Evolutionary conservation across 2,329 filamentous ascomycete species (phyloP), one percentile per base, ranked within the genome.

Genomic region (Pyrenophora tritici-repentis): DNA sequence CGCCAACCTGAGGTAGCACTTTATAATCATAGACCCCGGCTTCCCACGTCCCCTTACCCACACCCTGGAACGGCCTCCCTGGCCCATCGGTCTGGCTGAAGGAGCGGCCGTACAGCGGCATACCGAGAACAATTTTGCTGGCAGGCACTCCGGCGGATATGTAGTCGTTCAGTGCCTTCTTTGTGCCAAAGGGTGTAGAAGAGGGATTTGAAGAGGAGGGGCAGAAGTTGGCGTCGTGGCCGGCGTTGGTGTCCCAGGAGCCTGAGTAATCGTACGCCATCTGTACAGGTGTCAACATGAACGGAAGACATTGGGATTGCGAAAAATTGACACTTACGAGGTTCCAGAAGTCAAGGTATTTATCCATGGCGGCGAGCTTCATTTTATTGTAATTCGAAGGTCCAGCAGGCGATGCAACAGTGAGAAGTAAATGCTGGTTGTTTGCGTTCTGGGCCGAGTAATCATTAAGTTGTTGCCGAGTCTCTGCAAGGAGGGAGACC

Each of bases 181-280:
- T n/a, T n/a, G n/a, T n/a, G n/a, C n/a, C n/a, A n/a, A n/a, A n/a
- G n/a, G n/a, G n/a, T n/a, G n/a, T n/a, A n/a, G n/a, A n/a, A n/a
- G n/a, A n/a, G n/a, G n/a, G n/a, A n/a, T n/a, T n/a, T n/a, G n/a
- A n/a, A n/a, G n/a, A n/a, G n/a, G n/a, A n/a, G n/a, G n/a, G n/a
- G n/a, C 66, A 42, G 44, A 50, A 65, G 56, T 73, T 73, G 8
- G 71, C 70, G 20, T 69, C 53, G 44, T 73, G 70, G 16, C 71
- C 71, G 3, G 71, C 58, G 26, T 58, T 57, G 5, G 59, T 40
- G 54, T 73, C 68, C 70, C 70, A 73, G 1, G 65, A 68, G 7
- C 71, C 71, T 7, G 72, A 61, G 52, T 86, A 95, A 75, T 96
- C 91, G 74, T 96, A 96, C 1, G 89, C 88, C 91, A 96, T n/a